Conservation (phyloP, 2,329 filamentous ascomycete genomes). For the Diaporthe sp. region DNA sequence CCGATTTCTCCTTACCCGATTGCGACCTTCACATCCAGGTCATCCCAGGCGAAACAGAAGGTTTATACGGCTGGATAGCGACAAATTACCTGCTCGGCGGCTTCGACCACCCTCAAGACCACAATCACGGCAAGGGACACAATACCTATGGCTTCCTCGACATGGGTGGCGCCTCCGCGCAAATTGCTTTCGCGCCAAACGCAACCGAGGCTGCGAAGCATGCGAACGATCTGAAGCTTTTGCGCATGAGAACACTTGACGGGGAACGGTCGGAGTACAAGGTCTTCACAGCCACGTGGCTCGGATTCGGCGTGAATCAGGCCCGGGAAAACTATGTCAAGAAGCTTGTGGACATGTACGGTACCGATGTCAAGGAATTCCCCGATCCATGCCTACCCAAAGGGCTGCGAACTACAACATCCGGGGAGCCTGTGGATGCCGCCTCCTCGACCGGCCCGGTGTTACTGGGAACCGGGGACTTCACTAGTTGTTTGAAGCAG, state of each 20-base stretch:
- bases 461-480: conserved; percentile 86
- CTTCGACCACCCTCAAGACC: conserved; percentile 81
- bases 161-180: conserved; percentile 97
- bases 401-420: conserved; percentile 79
- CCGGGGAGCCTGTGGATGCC: conserved; percentile 69
- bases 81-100: conserved; percentile 95
- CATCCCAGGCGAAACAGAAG: conserved; percentile 95
- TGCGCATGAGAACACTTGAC: conserved; percentile 87
- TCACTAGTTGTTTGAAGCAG: conserved; percentile 83
- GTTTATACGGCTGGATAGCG: conserved; percentile 96
- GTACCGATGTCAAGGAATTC: conserved; percentile 72
- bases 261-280: conserved; percentile 83
- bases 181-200: conserved; percentile 98
- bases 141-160: conserved; percentile 98
- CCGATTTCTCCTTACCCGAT: conserved; percentile 88
- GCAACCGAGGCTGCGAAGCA: conserved; percentile 90
- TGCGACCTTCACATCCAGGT: conserved; percentile 92
- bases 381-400: conserved; percentile 92
- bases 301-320: conserved; percentile 97
- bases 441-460: conserved; percentile 55
- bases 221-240: conserved; percentile 86
- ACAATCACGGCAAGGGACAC: conserved; percentile 87
- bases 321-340: conserved; percentile 89
- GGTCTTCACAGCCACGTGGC: conserved; percentile 96
- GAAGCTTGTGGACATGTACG: conserved; percentile 75